Evolutionary conservation across 2,329 filamentous ascomycete species (phyloP), one percentile per base, ranked within the genome.

Genomic region (Kalmusia sp.): DNA sequence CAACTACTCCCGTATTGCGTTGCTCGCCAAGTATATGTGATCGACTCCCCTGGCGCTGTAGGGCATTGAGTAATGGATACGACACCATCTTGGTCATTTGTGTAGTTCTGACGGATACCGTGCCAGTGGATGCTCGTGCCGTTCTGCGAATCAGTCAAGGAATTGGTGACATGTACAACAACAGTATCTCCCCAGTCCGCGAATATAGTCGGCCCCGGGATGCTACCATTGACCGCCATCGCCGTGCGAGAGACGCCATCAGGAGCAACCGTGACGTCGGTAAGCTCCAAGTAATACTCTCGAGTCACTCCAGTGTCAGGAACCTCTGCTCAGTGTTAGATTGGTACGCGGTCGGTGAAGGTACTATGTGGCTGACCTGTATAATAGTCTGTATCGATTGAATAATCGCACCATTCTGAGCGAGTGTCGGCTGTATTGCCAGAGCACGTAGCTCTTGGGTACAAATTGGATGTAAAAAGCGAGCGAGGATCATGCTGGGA

Each of bases 221-320:
- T 73, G 3, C 74, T 69, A 4, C 76, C 76, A 53, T 80, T 80
- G 58, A 80, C 52, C 22, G 67, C 61, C 65, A 71, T 68, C 61
- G 46, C 73, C 1, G 64, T 59, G 21, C 68, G 65, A 2, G 62
- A 64, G 2, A 85, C 83, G 17, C 86, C 85, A 64, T 87, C 86
- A 0, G 84, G 83, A 3, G 77, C 69, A 15, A 77, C 62, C 0
- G 75, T 78, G 0, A 70, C 70, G 30, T 80, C 76, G 4, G 70
- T 72, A 27, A 79, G 62, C 21, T 77, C 73, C 17, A 80, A 68
- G 64, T 71, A 76, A 56, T 80, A 81, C 49, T 76, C 75, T 9
- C 84, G 75, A 19, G 82, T 84, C 2, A 85, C 79, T 11, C 83
- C 82, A 0, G 84, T 87, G 28, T 74, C 70, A 1, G 84, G 83